Percentiles rank a stretch among this genome's conserved stretches.
phyloP scores from a whole-genome alignment of 2,329 filamentous ascomycete genomes.

The Myriosclerotinia scirpicola region DNA sequence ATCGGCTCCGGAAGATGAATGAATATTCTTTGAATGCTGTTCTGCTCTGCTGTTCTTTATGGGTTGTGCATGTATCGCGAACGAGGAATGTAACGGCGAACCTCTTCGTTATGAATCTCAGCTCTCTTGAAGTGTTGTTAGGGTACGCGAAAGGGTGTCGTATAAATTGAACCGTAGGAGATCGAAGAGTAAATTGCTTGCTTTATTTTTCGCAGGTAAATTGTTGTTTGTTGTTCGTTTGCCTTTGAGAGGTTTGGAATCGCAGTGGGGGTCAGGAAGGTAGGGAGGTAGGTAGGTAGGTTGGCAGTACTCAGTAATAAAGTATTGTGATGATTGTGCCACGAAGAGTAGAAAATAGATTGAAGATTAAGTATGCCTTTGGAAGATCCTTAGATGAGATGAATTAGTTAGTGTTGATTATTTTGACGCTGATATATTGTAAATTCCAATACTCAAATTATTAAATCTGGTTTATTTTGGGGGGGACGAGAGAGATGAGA shows the following conservation, averaged over 20 bases:
- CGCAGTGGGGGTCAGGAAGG: neutral
- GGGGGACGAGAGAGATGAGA: too few relatives aligned
- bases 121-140: neutral
- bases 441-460: too few relatives aligned
- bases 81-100: slow-evolving; percentile 11
- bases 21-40: neutral
- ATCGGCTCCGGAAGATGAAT: neutral
- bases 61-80: slow-evolving; percentile 7
- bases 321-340: neutral
- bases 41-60: neutral
- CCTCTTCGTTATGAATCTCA: neutral
- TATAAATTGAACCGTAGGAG: neutral
- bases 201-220: neutral
- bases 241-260: slow-evolving; percentile 1
- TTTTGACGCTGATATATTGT: too few relatives aligned
- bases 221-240: neutral
- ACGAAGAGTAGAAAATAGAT: neutral
- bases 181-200: neutral
- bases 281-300: neutral
- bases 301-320: neutral
- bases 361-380: neutral
- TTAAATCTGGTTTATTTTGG: too few relatives aligned
- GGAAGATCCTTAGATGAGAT: too few relatives aligned
- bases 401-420: too few relatives aligned
- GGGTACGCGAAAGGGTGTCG: neutral